phyloP scores from a whole-genome alignment of 106 monocot genomes.

The Allium sativum region DNA sequence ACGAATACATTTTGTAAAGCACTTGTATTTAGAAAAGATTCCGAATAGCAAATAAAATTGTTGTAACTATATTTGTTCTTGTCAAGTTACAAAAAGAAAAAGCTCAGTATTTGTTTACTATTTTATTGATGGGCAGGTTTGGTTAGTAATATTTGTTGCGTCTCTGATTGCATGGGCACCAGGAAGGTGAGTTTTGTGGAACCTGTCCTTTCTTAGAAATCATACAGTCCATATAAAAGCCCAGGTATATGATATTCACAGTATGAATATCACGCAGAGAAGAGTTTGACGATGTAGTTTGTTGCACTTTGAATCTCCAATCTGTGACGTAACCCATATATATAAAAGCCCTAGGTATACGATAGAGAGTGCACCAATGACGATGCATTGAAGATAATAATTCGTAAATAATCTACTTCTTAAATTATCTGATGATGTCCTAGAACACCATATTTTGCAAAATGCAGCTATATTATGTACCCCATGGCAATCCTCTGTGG shows the following conservation, averaged over 20 bases:
- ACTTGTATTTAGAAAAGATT: too few relatives aligned
- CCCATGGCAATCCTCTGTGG: constrained; percentile 87
- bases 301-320: constrained; percentile 60
- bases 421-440: constrained; percentile 4
- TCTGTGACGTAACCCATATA: constrained; percentile 84
- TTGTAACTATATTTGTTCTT: too few relatives aligned
- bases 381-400: constrained; percentile 41
- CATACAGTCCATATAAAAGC: too few relatives aligned
- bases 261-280: background rate
- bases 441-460: constrained; percentile 85
- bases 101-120: too few relatives aligned
- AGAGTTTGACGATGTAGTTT: constrained; percentile 13
- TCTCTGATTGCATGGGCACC: too few relatives aligned
- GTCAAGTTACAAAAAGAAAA: too few relatives aligned
- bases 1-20: too few relatives aligned
- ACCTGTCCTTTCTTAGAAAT: too few relatives aligned
- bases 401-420: constrained; percentile 23
- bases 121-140: too few relatives aligned
- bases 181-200: too few relatives aligned
- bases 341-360: constrained; percentile 52
- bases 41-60: too few relatives aligned
- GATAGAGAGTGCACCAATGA: constrained; percentile 33
- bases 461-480: constrained; percentile 69
- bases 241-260: constrained; percentile 17
- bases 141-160: too few relatives aligned